Conservation (phyloP, 371 early-diverging fungal genomes). For the Mortierella sp. region DNA sequence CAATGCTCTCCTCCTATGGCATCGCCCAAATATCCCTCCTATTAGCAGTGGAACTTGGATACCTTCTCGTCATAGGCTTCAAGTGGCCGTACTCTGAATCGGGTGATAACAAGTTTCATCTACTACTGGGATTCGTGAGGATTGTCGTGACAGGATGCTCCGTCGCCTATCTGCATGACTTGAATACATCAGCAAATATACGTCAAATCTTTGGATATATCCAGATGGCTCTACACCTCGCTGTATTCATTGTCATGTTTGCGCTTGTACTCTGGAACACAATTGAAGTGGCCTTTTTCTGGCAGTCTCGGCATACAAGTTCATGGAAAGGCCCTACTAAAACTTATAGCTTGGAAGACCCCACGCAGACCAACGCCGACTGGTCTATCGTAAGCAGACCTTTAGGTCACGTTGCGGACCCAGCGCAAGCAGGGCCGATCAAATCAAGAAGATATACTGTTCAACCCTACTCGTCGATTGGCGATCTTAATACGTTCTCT, state of each 20-base stretch:
- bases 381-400: conserved; percentile 35
- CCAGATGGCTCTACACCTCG: conserved; percentile 48
- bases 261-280: conserved; percentile 52
- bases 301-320: conserved; percentile 23
- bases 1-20: conserved; percentile 50
- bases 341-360: conserved; percentile 25
- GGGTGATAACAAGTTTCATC: conserved; percentile 50
- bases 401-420: conserved; percentile 9
- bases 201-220: conserved; percentile 45
- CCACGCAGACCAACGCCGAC: conserved; percentile 9
- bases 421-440: conserved; percentile 3
- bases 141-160: conserved; percentile 48
- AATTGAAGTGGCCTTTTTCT: conserved; percentile 45
- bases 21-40: conserved; percentile 43
- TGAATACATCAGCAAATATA: conserved; percentile 13
- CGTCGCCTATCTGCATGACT: conserved; percentile 32
- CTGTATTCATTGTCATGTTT: conserved; percentile 49
- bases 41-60: conserved; percentile 44
- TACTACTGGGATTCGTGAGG: conserved; percentile 29
- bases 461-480: conserved; percentile 39
- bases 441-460: conserved; percentile 45
- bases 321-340: conserved; percentile 38
- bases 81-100: conserved; percentile 53
- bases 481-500: conserved; percentile 16
- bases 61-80: conserved; percentile 51